These are phyloP conservation scores for Hymenoscyphus fraxineus DNA, from an alignment of 2,329 filamentous ascomycete genomes.

Conservation along the genomic window DNA sequence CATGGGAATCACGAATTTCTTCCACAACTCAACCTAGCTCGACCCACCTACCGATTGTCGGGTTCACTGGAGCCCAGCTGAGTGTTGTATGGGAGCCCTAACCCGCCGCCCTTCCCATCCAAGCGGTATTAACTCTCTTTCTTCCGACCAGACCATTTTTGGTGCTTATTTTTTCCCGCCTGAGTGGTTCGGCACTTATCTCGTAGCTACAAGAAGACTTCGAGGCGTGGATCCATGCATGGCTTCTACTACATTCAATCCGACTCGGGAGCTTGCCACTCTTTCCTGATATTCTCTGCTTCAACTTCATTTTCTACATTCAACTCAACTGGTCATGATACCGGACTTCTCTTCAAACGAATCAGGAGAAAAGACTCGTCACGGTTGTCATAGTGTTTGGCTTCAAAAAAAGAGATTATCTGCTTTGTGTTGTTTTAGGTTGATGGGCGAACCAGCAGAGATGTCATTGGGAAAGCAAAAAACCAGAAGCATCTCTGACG, in stretches of 20 bases:
- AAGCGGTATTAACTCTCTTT: not conserved
- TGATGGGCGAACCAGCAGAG: not conserved
- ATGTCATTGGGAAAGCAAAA: not conserved
- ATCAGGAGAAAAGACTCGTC: not conserved
- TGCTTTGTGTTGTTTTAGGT: not conserved
- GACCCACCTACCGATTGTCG: slow-evolving; percentile 1
- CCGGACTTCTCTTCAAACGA: not conserved
- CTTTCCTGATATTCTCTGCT: not conserved
- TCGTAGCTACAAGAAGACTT: not conserved
- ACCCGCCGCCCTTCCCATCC: not conserved
- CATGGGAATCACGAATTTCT: not conserved
- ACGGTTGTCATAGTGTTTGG: not conserved
- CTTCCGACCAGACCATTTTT: not conserved
- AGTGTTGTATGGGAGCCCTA: not conserved
- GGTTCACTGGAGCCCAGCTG: not conserved
- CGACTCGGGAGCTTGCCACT: not conserved
- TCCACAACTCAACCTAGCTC: not conserved
- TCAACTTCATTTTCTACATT: not conserved
- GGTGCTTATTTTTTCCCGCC: not conserved
- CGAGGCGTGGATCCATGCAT: not conserved
- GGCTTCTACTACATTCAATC: not conserved
- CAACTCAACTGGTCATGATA: not conserved
- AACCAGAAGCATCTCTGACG: not conserved
- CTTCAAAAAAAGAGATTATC: not conserved
- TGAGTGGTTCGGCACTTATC: not conserved